These are phyloP conservation scores for Dactylellina haptotyla DNA, from an alignment of 2,329 filamentous ascomycete species.

Conservation along the genomic window DNA sequence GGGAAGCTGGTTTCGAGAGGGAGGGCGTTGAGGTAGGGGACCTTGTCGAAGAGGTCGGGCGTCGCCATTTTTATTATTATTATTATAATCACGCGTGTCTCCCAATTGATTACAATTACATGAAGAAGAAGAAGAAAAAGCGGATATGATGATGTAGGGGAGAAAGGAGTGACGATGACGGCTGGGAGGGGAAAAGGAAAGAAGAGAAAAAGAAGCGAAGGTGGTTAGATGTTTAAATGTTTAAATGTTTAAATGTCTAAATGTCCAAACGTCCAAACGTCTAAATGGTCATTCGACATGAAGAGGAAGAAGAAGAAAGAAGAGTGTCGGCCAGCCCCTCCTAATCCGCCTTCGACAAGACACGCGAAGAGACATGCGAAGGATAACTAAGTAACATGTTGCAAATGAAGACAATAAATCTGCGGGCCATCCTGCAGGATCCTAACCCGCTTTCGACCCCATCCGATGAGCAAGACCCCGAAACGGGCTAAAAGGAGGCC, in stretches of 20 bases:
- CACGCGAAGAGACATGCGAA: too few species aligned
- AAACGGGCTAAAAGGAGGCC: too few species aligned
- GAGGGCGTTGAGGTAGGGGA: constrained; percentile 39
- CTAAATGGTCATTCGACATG: too few species aligned
- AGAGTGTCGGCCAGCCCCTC: too few species aligned
- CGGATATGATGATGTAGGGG: neutral
- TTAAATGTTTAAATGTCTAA: too few species aligned
- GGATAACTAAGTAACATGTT: too few species aligned
- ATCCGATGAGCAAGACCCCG: too few species aligned
- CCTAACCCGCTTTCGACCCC: constrained; percentile 3
- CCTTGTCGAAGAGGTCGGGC: constrained; percentile 19
- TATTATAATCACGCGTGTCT: neutral
- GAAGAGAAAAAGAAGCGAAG: constrained; percentile 4
- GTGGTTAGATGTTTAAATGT: constrained; percentile 1
- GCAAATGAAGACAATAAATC: too few species aligned
- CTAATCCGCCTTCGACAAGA: too few species aligned
- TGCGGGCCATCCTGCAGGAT: constrained; percentile 18
- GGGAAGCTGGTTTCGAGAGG: constrained; percentile 47
- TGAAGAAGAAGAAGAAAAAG: neutral
- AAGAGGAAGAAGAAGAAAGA: too few species aligned
- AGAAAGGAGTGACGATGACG: neutral
- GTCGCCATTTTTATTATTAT: constrained; percentile 10
- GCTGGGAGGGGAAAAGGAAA: too few species aligned
- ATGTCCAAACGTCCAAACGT: too few species aligned
- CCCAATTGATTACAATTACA: neutral